These are phyloP conservation scores for Nakazawaea ernobii DNA, from an alignment of 805 yeast species.

Conservation along the genomic window DNA sequence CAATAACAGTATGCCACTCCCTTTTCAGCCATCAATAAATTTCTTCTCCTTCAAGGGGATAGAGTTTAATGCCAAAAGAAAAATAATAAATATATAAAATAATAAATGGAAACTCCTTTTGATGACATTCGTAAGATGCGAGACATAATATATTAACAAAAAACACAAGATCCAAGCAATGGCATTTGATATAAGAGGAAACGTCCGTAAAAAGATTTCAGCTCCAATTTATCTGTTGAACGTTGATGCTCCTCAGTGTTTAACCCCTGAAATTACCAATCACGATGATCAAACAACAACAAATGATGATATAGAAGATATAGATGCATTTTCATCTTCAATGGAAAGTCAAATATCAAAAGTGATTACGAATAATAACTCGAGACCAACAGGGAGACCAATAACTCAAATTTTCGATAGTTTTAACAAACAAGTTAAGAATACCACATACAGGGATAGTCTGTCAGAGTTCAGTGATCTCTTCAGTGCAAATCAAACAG, in stretches of 20 bases:
- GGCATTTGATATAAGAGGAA: too few species aligned
- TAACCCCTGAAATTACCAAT: not conserved
- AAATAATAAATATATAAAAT: too few species aligned
- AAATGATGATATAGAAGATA: constrained; percentile 1
- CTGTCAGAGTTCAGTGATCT: not conserved
- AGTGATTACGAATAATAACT: too few species aligned
- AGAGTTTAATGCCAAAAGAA: too few species aligned
- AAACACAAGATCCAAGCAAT: not conserved
- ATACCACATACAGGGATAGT: not conserved
- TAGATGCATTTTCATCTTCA: not conserved
- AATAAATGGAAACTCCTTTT: too few species aligned
- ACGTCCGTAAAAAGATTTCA: not conserved
- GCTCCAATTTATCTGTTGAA: not conserved
- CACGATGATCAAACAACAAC: not conserved
- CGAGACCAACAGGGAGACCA: not conserved
- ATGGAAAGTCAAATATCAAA: not conserved
- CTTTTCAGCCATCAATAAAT: not conserved
- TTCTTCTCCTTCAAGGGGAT: too few species aligned
- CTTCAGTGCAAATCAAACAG: not conserved
- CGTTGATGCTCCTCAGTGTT: not conserved
- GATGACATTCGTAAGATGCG: too few species aligned
- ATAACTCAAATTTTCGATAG: not conserved
- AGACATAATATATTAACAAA: not conserved
- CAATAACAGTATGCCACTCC: not conserved
- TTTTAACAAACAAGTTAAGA: not conserved